Conservation (phyloP, 805 yeast genomes). For the Cyberlindnera mycetangii region DNA sequence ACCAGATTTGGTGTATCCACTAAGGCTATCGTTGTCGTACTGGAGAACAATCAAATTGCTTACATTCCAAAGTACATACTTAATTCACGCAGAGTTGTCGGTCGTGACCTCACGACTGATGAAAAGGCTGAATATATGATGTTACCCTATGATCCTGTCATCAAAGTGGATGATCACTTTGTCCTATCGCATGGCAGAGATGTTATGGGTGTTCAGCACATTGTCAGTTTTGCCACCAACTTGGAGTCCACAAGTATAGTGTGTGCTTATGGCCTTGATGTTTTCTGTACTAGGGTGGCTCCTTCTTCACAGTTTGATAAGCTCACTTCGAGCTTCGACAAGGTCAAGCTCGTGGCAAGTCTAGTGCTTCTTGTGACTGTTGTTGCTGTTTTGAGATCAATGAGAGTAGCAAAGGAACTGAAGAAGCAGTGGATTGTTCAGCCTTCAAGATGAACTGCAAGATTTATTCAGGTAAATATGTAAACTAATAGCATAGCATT, state of each 20-base stretch:
- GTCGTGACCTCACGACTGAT: constrained; percentile 44
- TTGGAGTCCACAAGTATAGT: constrained; percentile 81
- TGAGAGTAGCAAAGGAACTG: constrained; percentile 52
- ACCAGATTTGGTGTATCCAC: constrained; percentile 68
- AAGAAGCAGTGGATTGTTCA: constrained; percentile 29
- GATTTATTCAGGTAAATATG: no score
- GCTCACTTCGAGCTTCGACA: constrained; percentile 65
- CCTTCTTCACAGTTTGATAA: constrained; percentile 86
- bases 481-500: no score
- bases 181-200: constrained; percentile 50
- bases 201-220: constrained; percentile 32
- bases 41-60: constrained; percentile 59
- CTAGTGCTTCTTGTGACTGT: constrained; percentile 47
- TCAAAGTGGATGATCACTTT: constrained; percentile 47
- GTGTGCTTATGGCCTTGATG: constrained; percentile 63
- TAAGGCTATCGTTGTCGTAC: constrained; percentile 58
- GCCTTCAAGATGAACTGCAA: constrained; percentile 5
- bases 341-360: constrained; percentile 57
- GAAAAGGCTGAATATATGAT: constrained; percentile 60
- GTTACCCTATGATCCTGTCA: constrained; percentile 61
- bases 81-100: constrained; percentile 67
- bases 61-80: constrained; percentile 68
- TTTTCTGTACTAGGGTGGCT: constrained; percentile 71
- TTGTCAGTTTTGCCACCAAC: constrained; percentile 55
- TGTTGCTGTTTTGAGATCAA: constrained; percentile 51